These are phyloP conservation scores for Yamadazyma spencermartinsiae DNA, from an alignment of 1,139 yeast genomes.

Conservation along the genomic window DNA sequence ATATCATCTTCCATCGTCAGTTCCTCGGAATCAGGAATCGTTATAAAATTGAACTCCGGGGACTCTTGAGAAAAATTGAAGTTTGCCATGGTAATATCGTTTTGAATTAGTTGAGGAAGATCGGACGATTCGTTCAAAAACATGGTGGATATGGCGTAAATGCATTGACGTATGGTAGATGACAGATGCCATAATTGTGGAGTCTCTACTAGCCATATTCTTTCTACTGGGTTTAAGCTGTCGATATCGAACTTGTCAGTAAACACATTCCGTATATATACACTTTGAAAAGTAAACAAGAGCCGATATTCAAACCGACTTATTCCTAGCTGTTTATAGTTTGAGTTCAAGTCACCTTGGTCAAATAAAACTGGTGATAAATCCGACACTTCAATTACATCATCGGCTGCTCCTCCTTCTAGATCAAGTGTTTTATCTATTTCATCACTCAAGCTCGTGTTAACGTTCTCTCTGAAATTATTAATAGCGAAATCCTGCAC, in stretches of 20 bases:
- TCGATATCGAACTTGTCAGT: background rate
- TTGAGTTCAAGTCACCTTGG: background rate
- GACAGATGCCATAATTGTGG: slow-evolving; percentile 4
- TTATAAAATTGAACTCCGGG: background rate
- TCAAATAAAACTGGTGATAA: background rate
- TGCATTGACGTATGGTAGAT: slow-evolving; percentile 1
- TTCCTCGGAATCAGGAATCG: background rate
- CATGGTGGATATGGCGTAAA: slow-evolving; percentile 3
- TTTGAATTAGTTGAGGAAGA: background rate
- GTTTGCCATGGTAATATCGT: background rate
- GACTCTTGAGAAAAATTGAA: background rate
- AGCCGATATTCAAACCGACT: slow-evolving; percentile 4
- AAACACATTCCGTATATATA: background rate
- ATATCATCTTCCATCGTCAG: background rate
- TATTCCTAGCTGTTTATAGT: slow-evolving; percentile 1
- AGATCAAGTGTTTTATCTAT: background rate
- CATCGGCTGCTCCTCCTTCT: background rate
- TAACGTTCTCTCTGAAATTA: background rate
- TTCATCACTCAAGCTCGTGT: too few relatives aligned
- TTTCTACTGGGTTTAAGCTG: background rate
- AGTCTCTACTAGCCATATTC: slow-evolving; percentile 2
- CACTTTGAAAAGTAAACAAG: background rate
- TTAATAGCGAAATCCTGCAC: background rate
- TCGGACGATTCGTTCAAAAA: background rate
- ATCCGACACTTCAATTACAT: background rate